A percentile compares a stretch with the other conserved stretches of the same genome.
phyloP scores from a whole-genome alignment of 495 filamentous ascomycete genomes.

The Tuber aestivum region DNA sequence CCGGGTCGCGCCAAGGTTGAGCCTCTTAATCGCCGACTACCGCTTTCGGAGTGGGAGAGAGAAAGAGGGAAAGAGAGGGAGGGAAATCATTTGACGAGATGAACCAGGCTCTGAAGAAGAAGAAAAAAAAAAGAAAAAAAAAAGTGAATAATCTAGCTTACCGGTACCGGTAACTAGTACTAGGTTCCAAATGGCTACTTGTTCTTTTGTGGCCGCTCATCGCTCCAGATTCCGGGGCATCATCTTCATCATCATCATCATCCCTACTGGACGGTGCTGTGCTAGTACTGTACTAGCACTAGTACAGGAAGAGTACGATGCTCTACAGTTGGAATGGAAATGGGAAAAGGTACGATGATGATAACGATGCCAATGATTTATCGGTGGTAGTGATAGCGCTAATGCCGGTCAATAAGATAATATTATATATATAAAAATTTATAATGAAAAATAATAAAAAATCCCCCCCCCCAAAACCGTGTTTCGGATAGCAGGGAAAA shows the following conservation, averaged over 20 bases:
- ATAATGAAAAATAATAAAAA: too few relatives aligned
- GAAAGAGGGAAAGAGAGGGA: not conserved
- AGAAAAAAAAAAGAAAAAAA: too few relatives aligned
- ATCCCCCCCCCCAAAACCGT: too few relatives aligned
- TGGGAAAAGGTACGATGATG: not conserved
- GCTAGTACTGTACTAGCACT: too few relatives aligned
- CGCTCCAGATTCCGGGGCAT: not conserved
- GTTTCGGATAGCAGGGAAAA: too few relatives aligned
- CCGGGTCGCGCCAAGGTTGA: slow-evolving; percentile 27
- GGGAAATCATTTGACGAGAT: not conserved
- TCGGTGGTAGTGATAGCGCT: not conserved
- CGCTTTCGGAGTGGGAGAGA: slow-evolving; percentile 11
- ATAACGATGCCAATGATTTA: not conserved
- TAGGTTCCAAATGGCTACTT: too few relatives aligned
- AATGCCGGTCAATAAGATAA: not conserved
- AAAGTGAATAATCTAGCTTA: too few relatives aligned
- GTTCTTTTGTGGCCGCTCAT: not conserved
- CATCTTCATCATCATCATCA: too few relatives aligned
- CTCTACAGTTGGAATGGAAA: not conserved
- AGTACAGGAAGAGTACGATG: too few relatives aligned
- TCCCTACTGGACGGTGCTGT: too few relatives aligned
- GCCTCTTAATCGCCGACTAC: slow-evolving; percentile 33
- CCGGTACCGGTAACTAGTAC: too few relatives aligned
- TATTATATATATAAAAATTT: too few relatives aligned
- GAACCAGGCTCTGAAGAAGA: not conserved